Evolutionary conservation across 345 rosid genomes (phyloP), one percentile per base, ranked within the genome.

Genomic region (Euphorbia lathyris): DNA sequence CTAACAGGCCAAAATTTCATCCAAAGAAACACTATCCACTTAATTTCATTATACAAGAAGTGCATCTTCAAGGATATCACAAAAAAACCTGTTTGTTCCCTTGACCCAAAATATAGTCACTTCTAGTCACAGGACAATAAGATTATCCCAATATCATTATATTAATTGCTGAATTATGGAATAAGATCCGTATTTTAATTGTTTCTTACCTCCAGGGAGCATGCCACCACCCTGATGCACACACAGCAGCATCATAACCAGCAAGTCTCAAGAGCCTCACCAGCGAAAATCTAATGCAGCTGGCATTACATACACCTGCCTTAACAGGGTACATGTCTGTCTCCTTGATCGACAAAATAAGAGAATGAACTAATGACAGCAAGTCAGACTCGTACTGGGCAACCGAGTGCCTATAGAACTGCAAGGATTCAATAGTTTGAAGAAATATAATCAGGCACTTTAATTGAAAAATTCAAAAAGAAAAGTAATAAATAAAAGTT

Each of bases 211-310:
- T 85, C 97, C 97, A 25, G 96, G 97, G 59, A 91, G 95, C 85
- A 86, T 94, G 80, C 89, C 85, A 48, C 78, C 65, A 55, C 91
- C 88, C 83, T 83, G 91, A 83, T 17, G 85, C 70, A 64, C 98
- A 94, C 34, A 94, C 93, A 23, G 88, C 96, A 32, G 98, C 96
- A 80, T 91, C 86, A 50, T 91, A 86, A 30, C 95, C 96, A 1
- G 93, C 86, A 55, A 83, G 86, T 74, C 93, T 83, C 77, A 91
- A 75, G 58, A 84, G 87, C 81, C 91, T 90, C 8, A 88, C 97
- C 64, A 91, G 80, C 50, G 75, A 81, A 78, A 81, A 90, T 69
- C 95, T 88, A 63, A 88, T 78, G 86, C 98, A 90, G 79, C 96
- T 91, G 19, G 85, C 88, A 72, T 83, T 86, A 81, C 97, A 94